Base-by-base conservation (phyloP, 352 stramenopile species). In the Elongisporangium anandrum region DNA sequence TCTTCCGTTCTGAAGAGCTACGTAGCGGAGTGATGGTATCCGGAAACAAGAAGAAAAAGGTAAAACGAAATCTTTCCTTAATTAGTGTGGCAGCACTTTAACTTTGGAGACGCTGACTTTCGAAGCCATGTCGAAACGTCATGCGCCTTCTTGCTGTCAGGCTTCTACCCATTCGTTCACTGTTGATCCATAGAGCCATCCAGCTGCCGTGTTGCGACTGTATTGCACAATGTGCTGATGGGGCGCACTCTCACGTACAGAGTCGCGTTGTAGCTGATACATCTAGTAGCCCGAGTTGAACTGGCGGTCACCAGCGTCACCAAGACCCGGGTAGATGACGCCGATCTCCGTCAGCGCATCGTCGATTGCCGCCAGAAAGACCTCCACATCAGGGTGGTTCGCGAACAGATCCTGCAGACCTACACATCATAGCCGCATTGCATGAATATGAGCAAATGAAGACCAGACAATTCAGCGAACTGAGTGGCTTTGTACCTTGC, bases 241-340 rank as follows among this genome's bases (percentile, higher is more conserved):
- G 1, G 13, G 10, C 13, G 13, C 34, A 17, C 10, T 4, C 10
- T 16, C 34, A 45, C 17, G 10, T 12, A 5, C 34, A 45, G 10
- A 45, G 6, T 9, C 26, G 24, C 12, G 34, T 12, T 15, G 8
- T 2, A 4, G 34, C 34, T 17, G 34, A 17, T 45, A 45, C 1
- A 17, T 45, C 34, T 45, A 45, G 17, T 61, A 65, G 41, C 76
- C 80, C 34, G 86, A 93, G 59, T 90, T 73, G 64, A 95, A 95
- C 64, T 95, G 70, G 56, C 86, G 86, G 62, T 95, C 86, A 20
- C 86, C 86, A 12, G 86, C 84, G 55, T 95, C 86, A 19, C 86
- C 86, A 12, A 95, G 79, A 63, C 86, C 86, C 3, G 86, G 86
- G 56, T 84, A 77, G 52, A 94, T 90, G 70, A 52, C n/a, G 34